Conservation (phyloP, 495 filamentous ascomycete genomes). For the Hyphodiscus hymeniophilus region DNA sequence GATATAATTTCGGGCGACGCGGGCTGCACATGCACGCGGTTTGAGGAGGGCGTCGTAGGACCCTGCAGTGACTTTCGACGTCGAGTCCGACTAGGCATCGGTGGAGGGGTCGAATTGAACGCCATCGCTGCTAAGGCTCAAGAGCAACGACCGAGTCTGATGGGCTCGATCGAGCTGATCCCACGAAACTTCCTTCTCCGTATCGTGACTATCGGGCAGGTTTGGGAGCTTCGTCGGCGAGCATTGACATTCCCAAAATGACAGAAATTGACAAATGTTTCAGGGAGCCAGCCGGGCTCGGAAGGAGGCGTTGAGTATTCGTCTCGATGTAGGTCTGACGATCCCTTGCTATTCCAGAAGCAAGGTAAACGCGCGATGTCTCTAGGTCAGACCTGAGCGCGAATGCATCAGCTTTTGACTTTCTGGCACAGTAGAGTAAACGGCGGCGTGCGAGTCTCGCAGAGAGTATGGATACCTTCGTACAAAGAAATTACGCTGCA, state of each 20-base stretch:
- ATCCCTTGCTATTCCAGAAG: constrained; percentile 12
- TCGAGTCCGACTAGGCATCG: constrained; percentile 26
- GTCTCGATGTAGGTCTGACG: constrained; percentile 14
- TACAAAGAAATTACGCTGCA: too few relatives aligned
- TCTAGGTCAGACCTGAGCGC: neutral
- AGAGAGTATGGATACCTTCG: too few relatives aligned
- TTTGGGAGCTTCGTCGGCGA: constrained; percentile 6
- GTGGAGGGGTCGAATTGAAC: constrained; percentile 19
- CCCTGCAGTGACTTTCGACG: constrained; percentile 30
- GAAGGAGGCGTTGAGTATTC: constrained; percentile 4
- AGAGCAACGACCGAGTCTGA: constrained; percentile 1
- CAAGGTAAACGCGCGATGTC: constrained; percentile 8
- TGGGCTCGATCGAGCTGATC: constrained; percentile 2
- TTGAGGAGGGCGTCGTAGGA: constrained; percentile 28
- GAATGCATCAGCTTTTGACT: neutral
- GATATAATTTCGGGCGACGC: constrained; percentile 91
- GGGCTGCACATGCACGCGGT: constrained; percentile 42
- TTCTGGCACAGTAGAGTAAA: neutral
- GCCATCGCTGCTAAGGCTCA: constrained; percentile 12
- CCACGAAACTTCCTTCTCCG: neutral
- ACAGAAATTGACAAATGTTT: constrained; percentile 8
- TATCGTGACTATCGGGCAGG: constrained; percentile 9
- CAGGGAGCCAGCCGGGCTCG: constrained; percentile 7
- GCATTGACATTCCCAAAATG: constrained; percentile 18
- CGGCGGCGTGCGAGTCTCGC: neutral